Base-by-base conservation (phyloP, 2,329 filamentous ascomycete genomes). In the Scolecobasidium constrictum region DNA sequence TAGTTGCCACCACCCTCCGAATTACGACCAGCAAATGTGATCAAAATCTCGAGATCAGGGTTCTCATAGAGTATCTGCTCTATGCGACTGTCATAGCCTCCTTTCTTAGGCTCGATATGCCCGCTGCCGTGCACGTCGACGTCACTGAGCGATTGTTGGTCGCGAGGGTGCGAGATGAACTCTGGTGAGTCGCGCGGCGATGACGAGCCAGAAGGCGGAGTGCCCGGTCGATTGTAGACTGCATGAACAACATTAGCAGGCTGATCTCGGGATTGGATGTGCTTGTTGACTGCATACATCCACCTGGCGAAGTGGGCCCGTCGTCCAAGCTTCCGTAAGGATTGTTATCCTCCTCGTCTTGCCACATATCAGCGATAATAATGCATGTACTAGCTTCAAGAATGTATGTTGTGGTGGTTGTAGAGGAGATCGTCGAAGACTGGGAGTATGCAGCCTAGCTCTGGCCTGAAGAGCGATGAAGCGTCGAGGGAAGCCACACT, bases 61-160 rank as follows among this genome's bases (percentile, higher is more conserved):
- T 94, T 86, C 65, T 98, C 92, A 60, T 94, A 94, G 37, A 98
- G 78, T 46, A 95, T 90, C 70, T 98, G 92, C 66, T 98, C 90
- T 51, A 98, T 88, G 41, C 92, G 81, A 60, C 90, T 95, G 58
- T 92, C 83, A 56, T 98, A 98, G 20, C 84, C 86, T 18, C 86
- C 86, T 47, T 86, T 86, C 65, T 86, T 90, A 44, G 71, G 71
- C 42, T 64, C 60, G 36, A 68, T 63, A 35, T 57, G 62, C 28
- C 62, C 54, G 12, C 18, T 72, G 63, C n/a, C 66, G 49, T 72
- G 65, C 37, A 73, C 69, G 43, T 78, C 75, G 49, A 79, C 75
- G 51, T 78, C 75, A 52, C 69, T 76, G 35, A 77, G 21, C 16
- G 42, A 38, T 18, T 39, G 35, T 33, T 23, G 63, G 52, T 75